Base-by-base conservation (phyloP, 306 rosid species). In the Trifolium pratense region DNA sequence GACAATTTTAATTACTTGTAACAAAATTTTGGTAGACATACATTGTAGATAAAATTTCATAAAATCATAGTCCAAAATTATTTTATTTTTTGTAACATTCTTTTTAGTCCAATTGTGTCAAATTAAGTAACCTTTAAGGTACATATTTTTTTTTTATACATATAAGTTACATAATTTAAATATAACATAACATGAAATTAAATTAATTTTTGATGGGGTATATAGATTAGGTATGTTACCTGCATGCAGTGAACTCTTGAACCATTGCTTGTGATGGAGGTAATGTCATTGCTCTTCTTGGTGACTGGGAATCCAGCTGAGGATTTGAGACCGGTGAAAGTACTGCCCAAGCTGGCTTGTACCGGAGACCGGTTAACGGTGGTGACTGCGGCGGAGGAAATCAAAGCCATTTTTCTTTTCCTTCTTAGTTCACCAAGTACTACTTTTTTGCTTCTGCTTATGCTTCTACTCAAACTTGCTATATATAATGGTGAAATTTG, bases 271-370 rank as follows among this genome's bases (percentile, higher is more conserved):
- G 91, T 74, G 3, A 84, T 3, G 53, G 97, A 66, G 83, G 93
- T 86, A 17, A 91, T 85, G 86, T 93, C 92, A 63, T 39, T 77
- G 91, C 75, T 83, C 86, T 85, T 91, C 58, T 84, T 85, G 82
- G 83, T 86, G 25, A 70, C 75, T 0, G 92, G 92, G 81, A 89
- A 86, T 18, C 81, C 77, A 1, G 88, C 77, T 45, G 70, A 3
- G 13, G 93, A 88, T 51, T 91, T 93, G 56, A 89, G 96, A 36
- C 97, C 98, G 40, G 71, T 77, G 89, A 83, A 86, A 4, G 98
- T 87, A 21, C 91, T 85, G 2, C 75, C 92, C 90, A 83, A 65
- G 88, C 42, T 86, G 7, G 85, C 73, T 23, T 86, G 92, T 23
- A 66, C 88, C 2, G 85, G 89, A 43, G 87, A 23, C 4, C 90